Evolutionary conservation across 345 rosid genomes (phyloP).

Genomic region (Luvunga scandens): DNA sequence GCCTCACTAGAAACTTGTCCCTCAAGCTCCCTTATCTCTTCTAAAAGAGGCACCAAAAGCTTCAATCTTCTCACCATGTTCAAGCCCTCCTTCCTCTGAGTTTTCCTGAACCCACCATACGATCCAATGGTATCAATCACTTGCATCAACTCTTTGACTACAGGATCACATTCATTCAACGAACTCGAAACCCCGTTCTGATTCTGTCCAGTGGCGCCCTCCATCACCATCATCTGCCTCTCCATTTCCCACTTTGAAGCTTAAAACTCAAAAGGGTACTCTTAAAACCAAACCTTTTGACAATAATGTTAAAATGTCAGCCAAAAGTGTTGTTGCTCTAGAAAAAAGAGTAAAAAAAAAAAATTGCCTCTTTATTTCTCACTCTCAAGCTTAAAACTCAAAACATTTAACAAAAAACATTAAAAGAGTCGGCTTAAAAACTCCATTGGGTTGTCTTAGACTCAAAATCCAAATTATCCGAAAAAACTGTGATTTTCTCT

Average conservation of each 20-base stretch:
- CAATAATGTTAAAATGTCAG: not conserved
- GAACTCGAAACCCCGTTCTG: conserved; percentile 23
- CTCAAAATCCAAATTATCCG: too few species aligned
- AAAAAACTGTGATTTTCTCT: too few species aligned
- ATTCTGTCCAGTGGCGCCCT: not conserved
- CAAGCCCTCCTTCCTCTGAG: conserved; percentile 58
- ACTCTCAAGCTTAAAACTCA: too few species aligned
- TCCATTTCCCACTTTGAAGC: conserved; percentile 18
- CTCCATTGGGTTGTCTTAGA: too few species aligned
- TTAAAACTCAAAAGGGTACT: conserved; percentile 7
- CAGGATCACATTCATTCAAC: conserved; percentile 6
- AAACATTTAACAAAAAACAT: too few species aligned
- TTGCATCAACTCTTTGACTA: conserved; percentile 36
- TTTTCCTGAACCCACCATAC: conserved; percentile 36
- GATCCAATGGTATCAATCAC: conserved; percentile 44
- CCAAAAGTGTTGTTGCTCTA: not conserved
- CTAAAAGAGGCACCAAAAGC: conserved; percentile 55
- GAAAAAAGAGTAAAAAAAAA: too few species aligned
- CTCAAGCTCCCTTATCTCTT: conserved; percentile 43
- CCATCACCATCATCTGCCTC: conserved; percentile 15
- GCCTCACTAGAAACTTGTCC: conserved; percentile 9
- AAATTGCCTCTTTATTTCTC: too few species aligned
- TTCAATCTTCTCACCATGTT: conserved; percentile 56
- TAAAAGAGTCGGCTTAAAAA: too few species aligned
- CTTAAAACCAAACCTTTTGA: not conserved